Percentiles rank a stretch among this genome's conserved stretches.
These are phyloP conservation scores for Crucibulum cyathiforme DNA, from an alignment of 1,284 basidiomycete species.

Conservation along the genomic window DNA sequence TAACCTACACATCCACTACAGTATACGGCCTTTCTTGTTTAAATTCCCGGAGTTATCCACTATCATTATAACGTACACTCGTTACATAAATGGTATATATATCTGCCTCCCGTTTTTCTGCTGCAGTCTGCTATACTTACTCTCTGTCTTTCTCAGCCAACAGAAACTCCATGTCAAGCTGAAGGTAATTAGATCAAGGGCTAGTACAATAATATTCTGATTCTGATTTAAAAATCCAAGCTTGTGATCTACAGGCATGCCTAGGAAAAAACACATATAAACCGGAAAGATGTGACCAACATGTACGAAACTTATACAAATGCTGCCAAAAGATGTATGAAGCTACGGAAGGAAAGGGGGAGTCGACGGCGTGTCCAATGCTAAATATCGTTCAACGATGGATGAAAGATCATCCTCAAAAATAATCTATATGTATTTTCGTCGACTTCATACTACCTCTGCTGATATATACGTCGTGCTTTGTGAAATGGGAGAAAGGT, in stretches of 20 bases:
- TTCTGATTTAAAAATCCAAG: conserved; percentile 36
- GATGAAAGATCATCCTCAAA: conserved; percentile 59
- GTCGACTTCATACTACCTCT: neutral
- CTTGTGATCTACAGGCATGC: conserved; percentile 68
- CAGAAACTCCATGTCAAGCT: conserved; percentile 27
- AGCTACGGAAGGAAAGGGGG: conserved; percentile 35
- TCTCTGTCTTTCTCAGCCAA: conserved; percentile 1
- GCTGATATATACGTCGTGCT: too few species aligned
- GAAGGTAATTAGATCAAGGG: conserved; percentile 22
- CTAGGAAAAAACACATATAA: conserved; percentile 65
- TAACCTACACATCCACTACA: too few species aligned
- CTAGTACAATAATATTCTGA: neutral
- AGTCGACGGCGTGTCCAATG: conserved; percentile 70
- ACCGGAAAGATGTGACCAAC: conserved; percentile 64
- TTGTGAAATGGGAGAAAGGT: too few species aligned
- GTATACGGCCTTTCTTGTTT: too few species aligned
- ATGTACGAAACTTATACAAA: conserved; percentile 58
- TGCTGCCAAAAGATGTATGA: conserved; percentile 68
- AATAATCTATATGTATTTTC: conserved; percentile 4
- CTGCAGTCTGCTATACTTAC: too few species aligned
- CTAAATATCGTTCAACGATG: conserved; percentile 60
- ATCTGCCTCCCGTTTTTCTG: too few species aligned
- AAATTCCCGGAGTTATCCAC: too few species aligned
- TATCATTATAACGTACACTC: too few species aligned
- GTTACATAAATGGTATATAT: too few species aligned